Base-by-base conservation (phyloP, 306 rosid species). In the Prunus dulcis region DNA sequence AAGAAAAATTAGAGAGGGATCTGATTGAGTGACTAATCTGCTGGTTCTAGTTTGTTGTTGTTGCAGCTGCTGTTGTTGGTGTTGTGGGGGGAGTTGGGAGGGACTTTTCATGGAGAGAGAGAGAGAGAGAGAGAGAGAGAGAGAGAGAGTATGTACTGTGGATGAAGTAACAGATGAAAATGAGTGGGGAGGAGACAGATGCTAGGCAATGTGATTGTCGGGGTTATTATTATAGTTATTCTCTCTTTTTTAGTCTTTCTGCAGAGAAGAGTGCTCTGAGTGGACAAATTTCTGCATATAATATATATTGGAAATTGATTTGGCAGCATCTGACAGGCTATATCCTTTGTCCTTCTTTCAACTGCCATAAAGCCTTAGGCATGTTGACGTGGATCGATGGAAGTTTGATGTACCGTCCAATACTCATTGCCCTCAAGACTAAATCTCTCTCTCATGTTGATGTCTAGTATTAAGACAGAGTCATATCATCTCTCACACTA, bases 381-480 rank as follows among this genome's bases (percentile, higher is more conserved):
- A 32, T 23, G 43, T 72, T 82, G 86, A 81, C 86, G 80, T 78
- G 77, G 85, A 83, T 80, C 81, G 83, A 86, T 51, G 62, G 62
- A 79, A 76, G 63, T 68, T 80, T 78, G 86, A 78, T 83, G 78
- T 81, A 25, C 80, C 61, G 4, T 10, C 76, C 76, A 77, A 75
- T 84, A 78, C 83, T 86, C 85, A 86, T 83, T 80, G 76, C 72
- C 74, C 68, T 67, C 25, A 41, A 22, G 84, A 86, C 84, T 81
- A 62, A 47, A 9, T 28, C 28, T 30, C 70, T 61, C 67, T 32
- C 56, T 75, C 61, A 18, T 18, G 61, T 25, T 56, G 27, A 56
- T 56, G 62, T 56, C 11, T 11, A 7, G 27, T 55, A 51, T 52
- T 52, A 17, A 52, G 19, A 52, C n/a, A 56, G 0, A 56, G 62